Percentiles rank a stretch among this genome's conserved stretches.
phyloP scores from a whole-genome alignment of 805 yeast species.

The Deakozyma indianensis region DNA sequence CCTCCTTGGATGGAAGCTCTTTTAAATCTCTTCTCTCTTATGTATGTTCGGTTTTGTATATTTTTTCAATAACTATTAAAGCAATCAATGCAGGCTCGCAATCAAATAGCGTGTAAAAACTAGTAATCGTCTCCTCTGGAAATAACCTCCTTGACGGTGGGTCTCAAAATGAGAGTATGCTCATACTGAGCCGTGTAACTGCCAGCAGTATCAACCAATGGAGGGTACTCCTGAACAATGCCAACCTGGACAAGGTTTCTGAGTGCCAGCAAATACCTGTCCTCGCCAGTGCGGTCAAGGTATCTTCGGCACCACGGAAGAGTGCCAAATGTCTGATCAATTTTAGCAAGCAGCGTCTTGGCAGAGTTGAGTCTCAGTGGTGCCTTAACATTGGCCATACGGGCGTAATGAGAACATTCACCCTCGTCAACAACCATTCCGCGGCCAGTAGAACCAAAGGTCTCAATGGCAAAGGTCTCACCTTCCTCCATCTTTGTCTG shows the following conservation, averaged over 20 bases:
- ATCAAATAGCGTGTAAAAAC: no score
- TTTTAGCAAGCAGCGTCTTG: slow-evolving; percentile 48
- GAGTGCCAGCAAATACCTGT: slow-evolving; percentile 76
- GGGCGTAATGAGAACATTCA: slow-evolving; percentile 89
- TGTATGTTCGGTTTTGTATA: neutral
- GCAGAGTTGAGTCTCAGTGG: slow-evolving; percentile 54
- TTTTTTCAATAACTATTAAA: no score
- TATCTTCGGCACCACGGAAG: slow-evolving; percentile 95
- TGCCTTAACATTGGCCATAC: slow-evolving; percentile 34
- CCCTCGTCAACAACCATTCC: slow-evolving; percentile 81
- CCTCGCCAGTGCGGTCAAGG: slow-evolving; percentile 82
- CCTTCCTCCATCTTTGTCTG: slow-evolving; percentile 98
- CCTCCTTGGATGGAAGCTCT: slow-evolving; percentile 58
- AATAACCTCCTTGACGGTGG: slow-evolving; percentile 85
- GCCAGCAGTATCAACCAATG: slow-evolving; percentile 70
- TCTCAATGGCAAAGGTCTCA: slow-evolving; percentile 94
- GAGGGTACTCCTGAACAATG: slow-evolving; percentile 87
- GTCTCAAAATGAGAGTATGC: slow-evolving; percentile 83
- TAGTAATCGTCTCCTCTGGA: slow-evolving; percentile 93
- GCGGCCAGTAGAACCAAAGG: slow-evolving; percentile 93
- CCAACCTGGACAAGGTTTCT: slow-evolving; percentile 77
- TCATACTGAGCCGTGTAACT: slow-evolving; percentile 93
- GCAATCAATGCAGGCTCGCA: no score
- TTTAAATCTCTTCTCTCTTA: slow-evolving; percentile 26
- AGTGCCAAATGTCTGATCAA: slow-evolving; percentile 78